These are phyloP conservation scores for Zymoseptoria crescenta DNA, from an alignment of 2,329 filamentous ascomycete species.

Conservation along the genomic window DNA sequence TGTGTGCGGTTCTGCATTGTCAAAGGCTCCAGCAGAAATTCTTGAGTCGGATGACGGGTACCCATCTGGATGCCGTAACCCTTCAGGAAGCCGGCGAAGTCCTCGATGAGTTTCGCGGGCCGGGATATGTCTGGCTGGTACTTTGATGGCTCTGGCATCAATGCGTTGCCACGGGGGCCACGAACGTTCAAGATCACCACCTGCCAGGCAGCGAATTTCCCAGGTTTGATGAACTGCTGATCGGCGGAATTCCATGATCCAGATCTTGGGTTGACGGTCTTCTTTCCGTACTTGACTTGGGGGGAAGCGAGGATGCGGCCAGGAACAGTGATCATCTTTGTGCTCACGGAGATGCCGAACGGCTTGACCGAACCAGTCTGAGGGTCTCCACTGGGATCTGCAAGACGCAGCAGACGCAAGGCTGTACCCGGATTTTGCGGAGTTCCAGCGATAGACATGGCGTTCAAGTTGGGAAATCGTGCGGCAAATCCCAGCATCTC, in stretches of 20 bases:
- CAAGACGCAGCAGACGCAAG: constrained; percentile 50
- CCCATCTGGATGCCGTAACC: constrained; percentile 25
- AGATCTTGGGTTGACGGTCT: constrained; percentile 10
- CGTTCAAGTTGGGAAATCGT: constrained; percentile 58
- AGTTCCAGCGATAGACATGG: constrained; percentile 49
- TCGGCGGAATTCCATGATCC: constrained; percentile 30
- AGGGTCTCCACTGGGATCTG: constrained; percentile 9
- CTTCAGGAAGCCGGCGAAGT: constrained; percentile 13
- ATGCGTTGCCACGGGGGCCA: constrained; percentile 10
- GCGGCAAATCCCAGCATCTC: constrained; percentile 68
- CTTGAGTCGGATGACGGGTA: constrained; percentile 3
- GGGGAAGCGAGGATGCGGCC: constrained; percentile 62
- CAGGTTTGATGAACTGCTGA: constrained; percentile 49
- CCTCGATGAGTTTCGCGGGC: constrained; percentile 7
- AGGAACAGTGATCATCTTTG: constrained; percentile 60
- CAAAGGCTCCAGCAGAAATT: constrained; percentile 9
- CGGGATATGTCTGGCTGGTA: neutral
- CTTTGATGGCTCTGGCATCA: constrained; percentile 2
- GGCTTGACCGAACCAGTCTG: constrained; percentile 21
- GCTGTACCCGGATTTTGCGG: constrained; percentile 39
- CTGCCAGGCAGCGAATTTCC: constrained; percentile 44
- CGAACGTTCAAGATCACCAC: constrained; percentile 19
- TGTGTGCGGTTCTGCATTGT: constrained; percentile 14
- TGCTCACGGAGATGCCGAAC: constrained; percentile 58
- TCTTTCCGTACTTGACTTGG: constrained; percentile 47